Percentiles rank a stretch among this genome's conserved stretches.
Conservation (phyloP, 1,284 basidiomycete species). For the Ceratobasidium papillatum region DNA sequence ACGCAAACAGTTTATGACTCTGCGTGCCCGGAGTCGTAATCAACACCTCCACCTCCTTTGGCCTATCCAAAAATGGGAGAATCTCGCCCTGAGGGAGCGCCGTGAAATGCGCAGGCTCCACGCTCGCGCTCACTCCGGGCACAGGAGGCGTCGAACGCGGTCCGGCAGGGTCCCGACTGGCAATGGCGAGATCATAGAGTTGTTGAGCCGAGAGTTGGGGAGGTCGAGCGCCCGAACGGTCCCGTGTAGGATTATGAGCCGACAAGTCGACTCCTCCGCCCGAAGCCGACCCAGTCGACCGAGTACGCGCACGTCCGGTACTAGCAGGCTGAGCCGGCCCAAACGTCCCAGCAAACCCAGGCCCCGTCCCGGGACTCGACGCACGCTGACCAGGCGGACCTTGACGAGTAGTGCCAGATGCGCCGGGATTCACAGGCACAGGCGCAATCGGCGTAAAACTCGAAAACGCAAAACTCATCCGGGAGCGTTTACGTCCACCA, state of each 20-base stretch:
- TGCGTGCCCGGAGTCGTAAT: slow-evolving; percentile 66
- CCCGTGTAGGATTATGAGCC: slow-evolving; percentile 52
- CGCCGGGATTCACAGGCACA: no score
- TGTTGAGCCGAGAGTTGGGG: slow-evolving; percentile 45
- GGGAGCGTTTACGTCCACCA: slow-evolving; percentile 47
- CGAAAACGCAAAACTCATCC: slow-evolving; percentile 72
- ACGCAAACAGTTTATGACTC: slow-evolving; percentile 66
- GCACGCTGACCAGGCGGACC: slow-evolving; percentile 36
- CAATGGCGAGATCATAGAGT: slow-evolving; percentile 44
- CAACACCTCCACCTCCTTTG: slow-evolving; percentile 68
- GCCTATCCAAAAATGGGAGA: slow-evolving; percentile 78
- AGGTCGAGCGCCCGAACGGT: slow-evolving; percentile 27
- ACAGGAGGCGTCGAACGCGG: slow-evolving; percentile 32
- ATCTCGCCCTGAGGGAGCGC: slow-evolving; percentile 72
- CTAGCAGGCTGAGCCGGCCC: slow-evolving; percentile 17
- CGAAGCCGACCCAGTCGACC: slow-evolving; percentile 13
- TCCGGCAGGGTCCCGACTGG: slow-evolving; percentile 34
- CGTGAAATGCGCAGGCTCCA: slow-evolving; percentile 59
- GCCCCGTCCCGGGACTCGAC: slow-evolving; percentile 10
- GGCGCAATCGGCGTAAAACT: slow-evolving; percentile 59
- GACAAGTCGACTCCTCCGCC: slow-evolving; percentile 25
- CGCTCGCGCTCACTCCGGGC: slow-evolving; percentile 1
- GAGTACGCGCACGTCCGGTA: slow-evolving; percentile 41
- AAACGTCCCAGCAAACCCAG: slow-evolving; percentile 20
- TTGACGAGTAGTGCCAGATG: slow-evolving; percentile 61